Evolutionary conservation across 2,329 filamentous ascomycete genomes (phyloP), one percentile per base, ranked within the genome.

Genomic region (Biscogniauxia sp.): DNA sequence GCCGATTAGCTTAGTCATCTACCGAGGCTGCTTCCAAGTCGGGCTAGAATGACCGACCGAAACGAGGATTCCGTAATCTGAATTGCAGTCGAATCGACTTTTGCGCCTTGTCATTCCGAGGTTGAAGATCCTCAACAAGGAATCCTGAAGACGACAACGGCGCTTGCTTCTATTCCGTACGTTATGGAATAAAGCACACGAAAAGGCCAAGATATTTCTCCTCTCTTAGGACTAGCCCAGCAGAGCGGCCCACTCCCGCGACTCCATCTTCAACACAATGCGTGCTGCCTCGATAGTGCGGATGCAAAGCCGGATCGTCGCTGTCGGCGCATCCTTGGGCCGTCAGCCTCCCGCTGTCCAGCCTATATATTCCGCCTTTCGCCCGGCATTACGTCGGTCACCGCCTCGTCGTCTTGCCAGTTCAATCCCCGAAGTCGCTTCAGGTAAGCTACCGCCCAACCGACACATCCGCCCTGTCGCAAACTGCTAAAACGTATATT

Each of bases 371-470:
- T 50, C 55, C 41, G 51, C 53, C 58, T 51, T 62, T 51, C 59
- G 51, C 55, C 60, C 64, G 59, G 59, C 28, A 17, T n/a, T 57
- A 51, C 58, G 51, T 58, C 66, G 57, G 19, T 23, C 54, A 56
- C 41, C 52, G 17, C 50, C 57, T 56, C 19, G 51, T 60, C 67
- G 69, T 50, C 65, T 63, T 60, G 56, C 66, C 64, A 70, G 66
- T 59, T 68, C 69, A 45, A 8, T 58, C 49, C 55, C 37, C 15
- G 37, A 45, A 45, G 55, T 64, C 57, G 56, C 56, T 57, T 57
- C 57, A 62, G 67, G 68, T 70, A 66, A 49, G 64, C 25, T 57
- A 50, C 50, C 51, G 7, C 26, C 49, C 51, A 45, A n/a, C 1
- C 19, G 19, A n/a, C 6, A 26, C 17, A 37, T 3, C 49, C 20